Percentiles rank a stretch among this genome's conserved stretches.
Conservation (phyloP, 2,329 filamentous ascomycete genomes). For the Claviceps sp. region DNA sequence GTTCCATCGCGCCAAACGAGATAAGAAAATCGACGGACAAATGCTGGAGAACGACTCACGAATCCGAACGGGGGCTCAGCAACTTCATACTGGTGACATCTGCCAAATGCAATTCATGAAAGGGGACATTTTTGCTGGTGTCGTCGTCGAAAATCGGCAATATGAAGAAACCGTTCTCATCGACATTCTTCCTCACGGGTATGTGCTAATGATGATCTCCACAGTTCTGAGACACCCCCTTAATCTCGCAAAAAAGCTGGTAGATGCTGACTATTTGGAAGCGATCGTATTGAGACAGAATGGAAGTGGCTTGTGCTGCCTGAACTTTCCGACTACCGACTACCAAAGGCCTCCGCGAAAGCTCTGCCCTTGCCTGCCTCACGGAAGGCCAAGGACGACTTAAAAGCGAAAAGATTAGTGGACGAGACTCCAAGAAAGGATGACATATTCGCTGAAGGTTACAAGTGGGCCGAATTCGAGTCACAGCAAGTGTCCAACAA, state of each 20-base stretch:
- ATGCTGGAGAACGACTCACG: slow-evolving; percentile 56
- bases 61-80: slow-evolving; percentile 53
- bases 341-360: slow-evolving; percentile 61
- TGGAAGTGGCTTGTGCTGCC: slow-evolving; percentile 75
- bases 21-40: slow-evolving; percentile 58
- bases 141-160: slow-evolving; percentile 69
- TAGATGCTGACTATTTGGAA: slow-evolving; percentile 30
- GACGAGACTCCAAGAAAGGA: slow-evolving; percentile 52
- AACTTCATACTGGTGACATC: slow-evolving; percentile 58
- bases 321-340: slow-evolving; percentile 54
- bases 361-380: slow-evolving; percentile 58
- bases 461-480: slow-evolving; percentile 71
- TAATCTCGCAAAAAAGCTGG: too few species aligned
- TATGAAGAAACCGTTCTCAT: slow-evolving; percentile 66
- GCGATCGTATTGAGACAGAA: slow-evolving; percentile 64
- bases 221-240: too few species aligned
- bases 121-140: slow-evolving; percentile 81
- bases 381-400: slow-evolving; percentile 48
- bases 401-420: slow-evolving; percentile 51
- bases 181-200: slow-evolving; percentile 76
- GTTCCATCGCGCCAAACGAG: slow-evolving; percentile 81
- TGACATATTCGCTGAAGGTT: slow-evolving; percentile 53
- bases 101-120: slow-evolving; percentile 77
- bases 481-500: slow-evolving; percentile 43
- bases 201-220: slow-evolving; percentile 24